Evolutionary conservation across 2,329 filamentous ascomycete genomes (phyloP).

Genomic region (Emmonsiellopsis sp.): DNA sequence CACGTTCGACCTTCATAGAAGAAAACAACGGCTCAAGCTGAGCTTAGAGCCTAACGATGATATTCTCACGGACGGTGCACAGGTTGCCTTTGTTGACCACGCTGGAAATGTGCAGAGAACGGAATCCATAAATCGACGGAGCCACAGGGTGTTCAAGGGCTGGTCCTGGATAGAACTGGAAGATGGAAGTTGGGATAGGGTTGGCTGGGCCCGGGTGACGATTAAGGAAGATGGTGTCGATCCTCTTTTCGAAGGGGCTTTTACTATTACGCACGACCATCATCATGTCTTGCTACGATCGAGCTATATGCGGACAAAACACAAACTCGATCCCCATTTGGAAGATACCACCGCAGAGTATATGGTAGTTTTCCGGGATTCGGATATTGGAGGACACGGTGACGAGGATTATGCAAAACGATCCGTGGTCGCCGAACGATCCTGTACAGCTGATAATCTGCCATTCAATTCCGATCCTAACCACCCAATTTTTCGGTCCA

Average conservation of each 20-base stretch:
- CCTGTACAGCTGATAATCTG: conserved; percentile 67
- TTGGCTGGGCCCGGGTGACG: conserved; percentile 78
- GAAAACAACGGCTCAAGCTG: conserved; percentile 63
- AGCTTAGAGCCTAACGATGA: conserved; percentile 84
- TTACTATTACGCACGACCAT: conserved; percentile 68
- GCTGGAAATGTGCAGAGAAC: conserved; percentile 59
- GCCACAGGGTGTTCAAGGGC: conserved; percentile 79
- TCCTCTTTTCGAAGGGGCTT: conserved; percentile 85
- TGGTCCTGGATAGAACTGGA: conserved; percentile 59
- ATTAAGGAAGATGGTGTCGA: conserved; percentile 64
- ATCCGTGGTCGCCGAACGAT: conserved; percentile 33
- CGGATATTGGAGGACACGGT: conserved; percentile 55
- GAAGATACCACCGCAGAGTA: conserved; percentile 52
- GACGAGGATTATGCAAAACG: conserved; percentile 61
- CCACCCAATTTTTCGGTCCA: conserved; percentile 49
- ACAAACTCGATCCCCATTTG: conserved; percentile 60
- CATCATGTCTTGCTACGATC: conserved; percentile 75
- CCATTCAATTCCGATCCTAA: conserved; percentile 66
- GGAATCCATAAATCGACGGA: conserved; percentile 61
- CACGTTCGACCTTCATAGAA: conserved; percentile 62
- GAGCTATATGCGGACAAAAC: conserved; percentile 64
- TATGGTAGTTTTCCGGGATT: conserved; percentile 89
- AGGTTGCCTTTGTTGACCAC: conserved; percentile 59
- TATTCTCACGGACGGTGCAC: conserved; percentile 67
- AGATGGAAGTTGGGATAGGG: conserved; percentile 62